A percentile compares a stretch with the other conserved stretches of the same genome.
Evolutionary conservation across 1,284 basidiomycete species (phyloP).

Genomic region (Apiotrichum brassicae): DNA sequence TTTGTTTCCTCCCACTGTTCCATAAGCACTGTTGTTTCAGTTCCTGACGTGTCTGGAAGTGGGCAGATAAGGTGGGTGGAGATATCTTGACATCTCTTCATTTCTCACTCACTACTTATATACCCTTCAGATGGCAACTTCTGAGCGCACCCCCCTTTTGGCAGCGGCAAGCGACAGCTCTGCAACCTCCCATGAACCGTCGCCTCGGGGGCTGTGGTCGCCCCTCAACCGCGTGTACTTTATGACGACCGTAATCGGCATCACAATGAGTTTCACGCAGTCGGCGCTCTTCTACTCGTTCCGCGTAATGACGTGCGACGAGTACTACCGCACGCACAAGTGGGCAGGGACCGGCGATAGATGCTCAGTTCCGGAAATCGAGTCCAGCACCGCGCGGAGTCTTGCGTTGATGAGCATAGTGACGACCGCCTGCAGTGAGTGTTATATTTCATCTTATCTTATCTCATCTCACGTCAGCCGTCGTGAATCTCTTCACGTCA

Average conservation of each 20-base stretch:
- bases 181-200: too few species aligned
- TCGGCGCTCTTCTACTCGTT: constrained; percentile 44
- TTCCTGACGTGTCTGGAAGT: too few species aligned
- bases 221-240: constrained; percentile 34
- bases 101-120: too few species aligned
- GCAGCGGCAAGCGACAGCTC: too few species aligned
- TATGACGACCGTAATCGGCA: constrained; percentile 29
- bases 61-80: too few species aligned
- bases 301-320: constrained; percentile 40
- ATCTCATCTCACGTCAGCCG: constrained; percentile 13
- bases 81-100: too few species aligned
- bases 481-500: constrained; percentile 43
- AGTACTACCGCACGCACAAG: constrained; percentile 32
- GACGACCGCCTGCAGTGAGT: constrained; percentile 30
- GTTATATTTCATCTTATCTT: constrained; percentile 4
- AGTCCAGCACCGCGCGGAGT: constrained; percentile 24
- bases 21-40: too few species aligned
- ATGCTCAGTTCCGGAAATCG: constrained; percentile 32
- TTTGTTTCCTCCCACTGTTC: too few species aligned
- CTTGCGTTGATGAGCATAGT: constrained; percentile 34
- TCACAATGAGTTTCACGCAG: constrained; percentile 40
- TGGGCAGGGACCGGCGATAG: constrained; percentile 25
- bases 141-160: too few species aligned
- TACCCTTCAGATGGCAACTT: too few species aligned
- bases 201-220: constrained; percentile 7